phyloP scores from a whole-genome alignment of 2,329 filamentous ascomycete species.

The Drechslerella stenobrocha region DNA sequence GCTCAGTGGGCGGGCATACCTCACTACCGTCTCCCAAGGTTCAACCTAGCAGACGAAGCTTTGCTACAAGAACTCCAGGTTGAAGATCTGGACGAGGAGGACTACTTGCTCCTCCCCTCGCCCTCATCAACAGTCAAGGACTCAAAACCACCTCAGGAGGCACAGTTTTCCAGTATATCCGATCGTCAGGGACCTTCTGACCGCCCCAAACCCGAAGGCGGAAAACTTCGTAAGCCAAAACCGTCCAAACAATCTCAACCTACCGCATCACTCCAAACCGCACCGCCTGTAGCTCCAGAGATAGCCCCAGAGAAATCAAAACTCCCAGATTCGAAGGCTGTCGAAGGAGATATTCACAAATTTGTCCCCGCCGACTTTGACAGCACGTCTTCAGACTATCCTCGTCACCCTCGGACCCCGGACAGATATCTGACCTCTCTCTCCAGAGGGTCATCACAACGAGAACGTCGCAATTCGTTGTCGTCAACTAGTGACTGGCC shows the following conservation, averaged over 20 bases:
- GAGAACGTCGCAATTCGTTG: conserved; percentile 40
- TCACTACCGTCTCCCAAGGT: conserved; percentile 41
- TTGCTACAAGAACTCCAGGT: conserved; percentile 42
- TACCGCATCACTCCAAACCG: not conserved
- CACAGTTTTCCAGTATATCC: conserved; percentile 27
- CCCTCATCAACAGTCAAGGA: conserved; percentile 29
- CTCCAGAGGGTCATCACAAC: conserved; percentile 19
- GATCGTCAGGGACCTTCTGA: conserved; percentile 30
- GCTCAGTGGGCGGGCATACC: conserved; percentile 46
- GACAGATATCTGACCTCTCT: conserved; percentile 39
- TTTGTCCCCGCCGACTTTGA: conserved; percentile 33
- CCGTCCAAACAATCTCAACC: conserved; percentile 2
- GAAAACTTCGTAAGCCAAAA: conserved; percentile 31
- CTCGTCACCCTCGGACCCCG: conserved; percentile 42
- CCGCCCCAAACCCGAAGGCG: conserved; percentile 14
- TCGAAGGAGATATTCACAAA: conserved; percentile 16
- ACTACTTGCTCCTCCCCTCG: conserved; percentile 30
- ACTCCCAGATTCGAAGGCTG: conserved; percentile 3
- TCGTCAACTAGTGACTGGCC: conserved; percentile 24
- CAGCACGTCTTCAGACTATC: conserved; percentile 38
- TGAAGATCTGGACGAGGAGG: conserved; percentile 38
- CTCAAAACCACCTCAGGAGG: conserved; percentile 18
- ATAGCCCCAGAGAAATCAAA: not conserved
- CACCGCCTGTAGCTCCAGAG: not conserved
- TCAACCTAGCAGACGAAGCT: conserved; percentile 39